Evolutionary conservation across 148 eudicot species (phyloP).

Genomic region (Euryodendron excelsum): DNA sequence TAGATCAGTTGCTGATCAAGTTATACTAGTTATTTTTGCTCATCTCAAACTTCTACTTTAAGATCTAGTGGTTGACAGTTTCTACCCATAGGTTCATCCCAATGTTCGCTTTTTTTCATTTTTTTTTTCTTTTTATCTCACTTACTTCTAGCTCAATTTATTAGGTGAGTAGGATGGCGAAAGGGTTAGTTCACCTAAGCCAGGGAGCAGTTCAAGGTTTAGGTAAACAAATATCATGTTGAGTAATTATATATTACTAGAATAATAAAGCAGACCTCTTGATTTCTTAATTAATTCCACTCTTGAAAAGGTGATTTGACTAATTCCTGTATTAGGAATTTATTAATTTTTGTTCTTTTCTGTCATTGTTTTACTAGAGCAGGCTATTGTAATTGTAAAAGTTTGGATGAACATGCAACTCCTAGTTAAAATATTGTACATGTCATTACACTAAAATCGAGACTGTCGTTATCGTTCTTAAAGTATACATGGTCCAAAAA

Average conservation of each 20-base stretch:
- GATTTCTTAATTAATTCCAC: too few relatives aligned
- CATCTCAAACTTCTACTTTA: too few relatives aligned
- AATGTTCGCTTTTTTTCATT: too few relatives aligned
- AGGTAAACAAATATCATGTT: slow-evolving; percentile 3
- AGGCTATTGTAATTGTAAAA: not conserved
- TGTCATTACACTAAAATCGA: not conserved
- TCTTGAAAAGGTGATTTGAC: not conserved
- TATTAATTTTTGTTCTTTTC: too few relatives aligned
- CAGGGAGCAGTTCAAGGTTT: slow-evolving; percentile 11
- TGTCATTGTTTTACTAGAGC: too few relatives aligned
- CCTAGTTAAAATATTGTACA: not conserved
- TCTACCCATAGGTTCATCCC: too few relatives aligned
- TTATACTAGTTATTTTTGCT: too few relatives aligned
- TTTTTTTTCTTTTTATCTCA: not conserved
- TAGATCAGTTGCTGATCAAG: too few relatives aligned
- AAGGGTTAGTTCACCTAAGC: slow-evolving; percentile 9
- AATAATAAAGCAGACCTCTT: too few relatives aligned
- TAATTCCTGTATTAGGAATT: not conserved
- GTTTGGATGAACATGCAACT: not conserved
- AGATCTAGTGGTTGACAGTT: too few relatives aligned
- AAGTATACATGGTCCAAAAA: too few relatives aligned
- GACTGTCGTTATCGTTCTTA: not conserved
- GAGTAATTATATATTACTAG: too few relatives aligned
- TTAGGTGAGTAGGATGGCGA: not conserved
- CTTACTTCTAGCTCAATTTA: not conserved